Conservation (phyloP, 495 filamentous ascomycete species). For the Apiosordaria backusii region DNA sequence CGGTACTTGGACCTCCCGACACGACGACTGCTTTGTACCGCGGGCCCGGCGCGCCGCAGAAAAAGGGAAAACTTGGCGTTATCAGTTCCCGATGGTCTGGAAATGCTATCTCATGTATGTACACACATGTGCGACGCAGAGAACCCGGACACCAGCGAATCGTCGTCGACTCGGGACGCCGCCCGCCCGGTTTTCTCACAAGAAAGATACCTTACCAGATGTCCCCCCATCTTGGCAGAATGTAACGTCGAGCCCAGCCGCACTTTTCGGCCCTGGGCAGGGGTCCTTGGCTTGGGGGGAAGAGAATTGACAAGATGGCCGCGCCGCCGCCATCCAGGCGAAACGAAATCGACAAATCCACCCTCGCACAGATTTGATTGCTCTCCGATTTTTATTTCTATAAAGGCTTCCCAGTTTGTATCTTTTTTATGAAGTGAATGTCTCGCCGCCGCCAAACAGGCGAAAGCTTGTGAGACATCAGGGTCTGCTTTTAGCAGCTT, state of each 20-base stretch:
- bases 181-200: neutral
- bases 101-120: neutral
- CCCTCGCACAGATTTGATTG: neutral
- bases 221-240: neutral
- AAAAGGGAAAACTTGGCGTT: conserved; percentile 3
- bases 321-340: conserved; percentile 7
- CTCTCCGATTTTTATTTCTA: neutral
- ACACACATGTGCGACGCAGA: conserved; percentile 5
- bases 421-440: neutral
- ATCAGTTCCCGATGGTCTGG: conserved; percentile 6
- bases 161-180: neutral
- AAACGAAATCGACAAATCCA: conserved; percentile 8
- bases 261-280: conserved; percentile 15
- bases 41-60: conserved; percentile 9
- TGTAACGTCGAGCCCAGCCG: conserved; percentile 15
- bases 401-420: neutral
- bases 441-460: neutral
- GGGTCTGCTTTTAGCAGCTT: no score
- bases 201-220: no score
- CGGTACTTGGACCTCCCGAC: neutral
- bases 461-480: neutral
- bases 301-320: conserved; percentile 1
- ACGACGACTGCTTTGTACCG: conserved; percentile 6
- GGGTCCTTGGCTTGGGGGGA: neutral
- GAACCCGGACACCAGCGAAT: neutral